A percentile compares a stretch with the other conserved stretches of the same genome.
Conservation (phyloP, 2,329 filamentous ascomycete species). For the Byssothecium circinans region DNA sequence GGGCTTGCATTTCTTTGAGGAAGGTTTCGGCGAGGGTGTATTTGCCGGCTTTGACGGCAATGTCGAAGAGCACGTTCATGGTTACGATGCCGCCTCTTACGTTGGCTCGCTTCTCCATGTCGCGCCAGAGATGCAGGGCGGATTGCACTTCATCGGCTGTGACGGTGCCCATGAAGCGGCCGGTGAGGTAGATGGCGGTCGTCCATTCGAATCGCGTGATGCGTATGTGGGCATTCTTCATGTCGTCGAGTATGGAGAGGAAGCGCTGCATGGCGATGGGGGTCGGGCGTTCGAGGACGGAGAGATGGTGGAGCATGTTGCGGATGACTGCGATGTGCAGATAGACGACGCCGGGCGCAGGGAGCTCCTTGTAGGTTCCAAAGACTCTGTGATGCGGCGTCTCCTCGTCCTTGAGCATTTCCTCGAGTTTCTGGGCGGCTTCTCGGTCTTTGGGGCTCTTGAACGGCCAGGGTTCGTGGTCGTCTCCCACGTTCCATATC, state of each 20-base stretch:
- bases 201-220: conserved; percentile 77
- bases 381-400: conserved; percentile 54
- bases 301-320: conserved; percentile 68
- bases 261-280: conserved; percentile 73
- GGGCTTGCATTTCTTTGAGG: conserved; percentile 74
- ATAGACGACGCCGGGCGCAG: conserved; percentile 56
- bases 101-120: conserved; percentile 78
- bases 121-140: conserved; percentile 77
- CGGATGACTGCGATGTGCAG: conserved; percentile 59
- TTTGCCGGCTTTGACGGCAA: conserved; percentile 82
- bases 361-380: conserved; percentile 55
- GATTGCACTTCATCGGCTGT: conserved; percentile 64
- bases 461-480: conserved; percentile 38
- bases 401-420: conserved; percentile 48
- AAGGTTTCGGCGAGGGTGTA: conserved; percentile 83
- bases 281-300: conserved; percentile 59
- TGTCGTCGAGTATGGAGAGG: conserved; percentile 80
- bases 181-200: conserved; percentile 76
- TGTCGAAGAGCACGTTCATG: conserved; percentile 90
- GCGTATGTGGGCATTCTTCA: conserved; percentile 71
- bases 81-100: conserved; percentile 73
- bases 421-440: conserved; percentile 38
- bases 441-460: conserved; percentile 35
- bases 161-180: conserved; percentile 65
- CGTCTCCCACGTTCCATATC: conserved; percentile 36